Conservation (phyloP, 768 basidiomycete species). For the Naganishia antarctica region DNA sequence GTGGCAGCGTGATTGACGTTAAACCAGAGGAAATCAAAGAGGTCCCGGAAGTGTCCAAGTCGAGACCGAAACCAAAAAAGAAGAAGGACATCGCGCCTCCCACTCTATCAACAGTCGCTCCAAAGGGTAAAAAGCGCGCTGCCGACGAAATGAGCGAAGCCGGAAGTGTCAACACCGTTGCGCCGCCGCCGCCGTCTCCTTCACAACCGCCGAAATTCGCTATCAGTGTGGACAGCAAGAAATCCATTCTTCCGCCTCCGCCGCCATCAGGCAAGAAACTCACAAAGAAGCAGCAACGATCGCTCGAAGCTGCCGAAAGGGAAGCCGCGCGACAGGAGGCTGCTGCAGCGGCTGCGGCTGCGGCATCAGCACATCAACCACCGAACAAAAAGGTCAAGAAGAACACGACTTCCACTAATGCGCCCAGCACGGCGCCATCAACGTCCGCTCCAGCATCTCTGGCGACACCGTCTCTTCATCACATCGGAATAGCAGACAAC, state of each 20-base stretch:
- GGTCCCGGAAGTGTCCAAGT: neutral
- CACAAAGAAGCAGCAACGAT: constrained; percentile 55
- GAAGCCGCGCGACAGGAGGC: constrained; percentile 14
- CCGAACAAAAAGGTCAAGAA: constrained; percentile 19
- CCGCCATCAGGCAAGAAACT: constrained; percentile 4
- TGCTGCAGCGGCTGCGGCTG: constrained; percentile 2
- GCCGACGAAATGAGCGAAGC: constrained; percentile 25
- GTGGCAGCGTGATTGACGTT: constrained; percentile 4
- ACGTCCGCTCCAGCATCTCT: neutral
- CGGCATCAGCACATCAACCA: neutral
- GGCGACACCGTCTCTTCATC: constrained; percentile 2
- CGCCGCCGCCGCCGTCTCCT: constrained; percentile 8
- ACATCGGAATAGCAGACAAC: neutral
- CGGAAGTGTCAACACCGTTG: constrained; percentile 13
- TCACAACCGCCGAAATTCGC: neutral
- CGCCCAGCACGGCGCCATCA: neutral
- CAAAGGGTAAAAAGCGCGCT: constrained; percentile 23
- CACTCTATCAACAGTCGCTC: neutral
- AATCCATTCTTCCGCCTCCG: neutral
- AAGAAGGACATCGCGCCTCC: constrained; percentile 19
- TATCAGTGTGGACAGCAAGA: constrained; percentile 1
- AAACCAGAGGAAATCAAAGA: constrained; percentile 14
- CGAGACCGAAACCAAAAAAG: constrained; percentile 21
- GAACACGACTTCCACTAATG: neutral
- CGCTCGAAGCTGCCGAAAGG: constrained; percentile 46